A percentile compares a stretch with the other conserved stretches of the same genome.
phyloP scores from a whole-genome alignment of 148 eudicot genomes.

The Chenopodium berlandieri region DNA sequence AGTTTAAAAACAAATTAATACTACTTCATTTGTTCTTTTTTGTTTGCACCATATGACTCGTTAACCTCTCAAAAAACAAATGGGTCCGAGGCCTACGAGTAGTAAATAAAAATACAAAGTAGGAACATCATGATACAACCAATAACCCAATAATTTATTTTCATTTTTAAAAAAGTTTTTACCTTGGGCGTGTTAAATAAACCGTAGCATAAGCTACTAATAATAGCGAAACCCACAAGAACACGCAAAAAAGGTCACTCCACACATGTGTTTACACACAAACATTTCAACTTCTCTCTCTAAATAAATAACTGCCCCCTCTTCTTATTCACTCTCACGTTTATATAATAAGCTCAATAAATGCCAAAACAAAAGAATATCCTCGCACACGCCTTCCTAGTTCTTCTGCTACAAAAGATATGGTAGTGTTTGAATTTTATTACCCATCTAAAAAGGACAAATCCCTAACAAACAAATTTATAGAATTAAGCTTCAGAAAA shows the following conservation, averaged over 20 bases:
- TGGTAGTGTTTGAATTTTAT: background rate
- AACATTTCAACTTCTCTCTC: background rate
- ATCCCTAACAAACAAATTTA: background rate
- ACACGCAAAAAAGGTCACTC: slow-evolving; percentile 37
- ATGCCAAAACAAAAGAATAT: slow-evolving; percentile 44
- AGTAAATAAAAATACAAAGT: background rate
- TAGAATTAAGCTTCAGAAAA: background rate
- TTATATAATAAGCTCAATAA: slow-evolving; percentile 21
- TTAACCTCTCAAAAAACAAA: too few relatives aligned
- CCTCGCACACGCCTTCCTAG: slow-evolving; percentile 29
- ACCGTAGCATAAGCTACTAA: slow-evolving; percentile 21
- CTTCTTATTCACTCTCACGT: slow-evolving; percentile 10
- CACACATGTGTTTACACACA: background rate
- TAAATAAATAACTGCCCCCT: slow-evolving; percentile 3
- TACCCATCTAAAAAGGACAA: slow-evolving; percentile 12
- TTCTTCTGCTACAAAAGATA: slow-evolving; percentile 23
- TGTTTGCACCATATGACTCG: too few relatives aligned
- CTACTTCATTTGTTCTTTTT: too few relatives aligned
- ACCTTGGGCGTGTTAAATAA: slow-evolving; percentile 5
- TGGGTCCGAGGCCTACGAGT: too few relatives aligned
- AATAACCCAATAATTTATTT: too few relatives aligned
- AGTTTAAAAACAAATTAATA: too few relatives aligned
- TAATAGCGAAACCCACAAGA: slow-evolving; percentile 28
- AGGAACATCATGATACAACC: too few relatives aligned
- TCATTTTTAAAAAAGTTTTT: background rate